These are phyloP conservation scores for Sanguinoderma infundibulare DNA, from an alignment of 1,284 basidiomycete genomes.

Conservation along the genomic window DNA sequence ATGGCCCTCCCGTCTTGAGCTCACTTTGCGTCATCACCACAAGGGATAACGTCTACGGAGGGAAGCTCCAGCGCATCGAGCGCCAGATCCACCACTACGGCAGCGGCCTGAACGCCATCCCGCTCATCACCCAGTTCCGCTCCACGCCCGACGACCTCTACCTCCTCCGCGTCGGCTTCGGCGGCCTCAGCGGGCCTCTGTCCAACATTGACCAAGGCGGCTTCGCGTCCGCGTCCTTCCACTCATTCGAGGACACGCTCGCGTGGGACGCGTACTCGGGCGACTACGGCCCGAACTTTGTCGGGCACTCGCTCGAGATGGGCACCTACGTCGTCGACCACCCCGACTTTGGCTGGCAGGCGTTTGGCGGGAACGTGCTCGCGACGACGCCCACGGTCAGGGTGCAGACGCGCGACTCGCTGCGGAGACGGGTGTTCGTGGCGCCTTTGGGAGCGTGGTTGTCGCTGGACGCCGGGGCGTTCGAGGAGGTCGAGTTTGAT, in stretches of 20 bases:
- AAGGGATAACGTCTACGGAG: conserved; percentile 64
- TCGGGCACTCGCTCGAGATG: conserved; percentile 58
- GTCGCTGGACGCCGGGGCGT: conserved; percentile 59
- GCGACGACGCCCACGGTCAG: conserved; percentile 45
- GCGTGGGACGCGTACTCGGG: conserved; percentile 65
- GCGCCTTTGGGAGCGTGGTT: conserved; percentile 53
- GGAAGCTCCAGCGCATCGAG: conserved; percentile 59
- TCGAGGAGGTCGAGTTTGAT: conserved; percentile 49
- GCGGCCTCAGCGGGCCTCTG: conserved; percentile 54
- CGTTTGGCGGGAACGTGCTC: conserved; percentile 56
- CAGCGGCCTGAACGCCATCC: conserved; percentile 60
- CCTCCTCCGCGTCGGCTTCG: conserved; percentile 57
- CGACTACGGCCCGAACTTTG: conserved; percentile 66
- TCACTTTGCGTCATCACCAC: not conserved
- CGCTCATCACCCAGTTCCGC: conserved; percentile 55
- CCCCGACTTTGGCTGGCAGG: conserved; percentile 66
- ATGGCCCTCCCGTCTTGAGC: not conserved
- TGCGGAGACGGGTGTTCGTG: conserved; percentile 55
- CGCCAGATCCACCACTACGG: conserved; percentile 66
- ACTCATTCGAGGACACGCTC: conserved; percentile 60
- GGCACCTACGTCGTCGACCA: conserved; percentile 58
- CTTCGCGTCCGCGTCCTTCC: conserved; percentile 62
- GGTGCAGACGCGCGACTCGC: conserved; percentile 52
- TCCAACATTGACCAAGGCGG: conserved; percentile 61
- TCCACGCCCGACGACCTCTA: conserved; percentile 52